These are phyloP conservation scores for Tuber umbilicatum DNA, from an alignment of 495 filamentous ascomycete species.

Conservation along the genomic window DNA sequence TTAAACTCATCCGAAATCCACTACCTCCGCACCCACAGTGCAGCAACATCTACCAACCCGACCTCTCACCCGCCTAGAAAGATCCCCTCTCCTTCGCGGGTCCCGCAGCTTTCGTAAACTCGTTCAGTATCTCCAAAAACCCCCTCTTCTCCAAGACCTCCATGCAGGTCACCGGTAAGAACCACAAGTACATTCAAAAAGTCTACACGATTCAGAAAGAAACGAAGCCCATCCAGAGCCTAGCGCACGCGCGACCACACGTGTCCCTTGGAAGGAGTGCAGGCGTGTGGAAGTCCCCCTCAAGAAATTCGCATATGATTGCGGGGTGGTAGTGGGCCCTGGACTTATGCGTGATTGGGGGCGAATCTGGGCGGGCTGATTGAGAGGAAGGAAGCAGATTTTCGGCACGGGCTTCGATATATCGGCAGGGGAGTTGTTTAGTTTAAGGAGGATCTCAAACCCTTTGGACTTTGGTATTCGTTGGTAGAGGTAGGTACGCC, in stretches of 20 bases:
- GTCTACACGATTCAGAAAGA: constrained; percentile 56
- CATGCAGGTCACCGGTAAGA: constrained; percentile 44
- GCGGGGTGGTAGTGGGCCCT: constrained; percentile 62
- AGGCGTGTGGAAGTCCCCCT: constrained; percentile 56
- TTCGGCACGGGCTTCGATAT: constrained; percentile 66
- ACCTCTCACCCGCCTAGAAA: constrained; percentile 55
- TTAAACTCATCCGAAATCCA: constrained; percentile 69
- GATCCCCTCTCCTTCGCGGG: constrained; percentile 52
- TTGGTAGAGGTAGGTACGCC: neutral
- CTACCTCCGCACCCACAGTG: too few relatives aligned
- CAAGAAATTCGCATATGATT: constrained; percentile 63
- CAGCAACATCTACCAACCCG: constrained; percentile 56
- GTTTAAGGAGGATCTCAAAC: constrained; percentile 59
- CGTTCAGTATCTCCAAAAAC: constrained; percentile 50
- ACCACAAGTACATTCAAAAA: constrained; percentile 61
- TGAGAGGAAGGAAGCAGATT: constrained; percentile 55
- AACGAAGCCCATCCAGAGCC: constrained; percentile 66
- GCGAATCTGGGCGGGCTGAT: constrained; percentile 66
- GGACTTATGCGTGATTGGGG: constrained; percentile 52
- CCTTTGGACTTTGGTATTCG: constrained; percentile 50
- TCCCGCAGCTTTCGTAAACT: constrained; percentile 55
- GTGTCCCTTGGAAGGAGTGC: constrained; percentile 52
- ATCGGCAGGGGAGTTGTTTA: constrained; percentile 65
- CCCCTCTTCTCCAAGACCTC: constrained; percentile 48
- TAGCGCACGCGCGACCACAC: constrained; percentile 54